These are phyloP conservation scores for Periconia sp. DNA, from an alignment of 2,329 filamentous ascomycete genomes.

Conservation along the genomic window DNA sequence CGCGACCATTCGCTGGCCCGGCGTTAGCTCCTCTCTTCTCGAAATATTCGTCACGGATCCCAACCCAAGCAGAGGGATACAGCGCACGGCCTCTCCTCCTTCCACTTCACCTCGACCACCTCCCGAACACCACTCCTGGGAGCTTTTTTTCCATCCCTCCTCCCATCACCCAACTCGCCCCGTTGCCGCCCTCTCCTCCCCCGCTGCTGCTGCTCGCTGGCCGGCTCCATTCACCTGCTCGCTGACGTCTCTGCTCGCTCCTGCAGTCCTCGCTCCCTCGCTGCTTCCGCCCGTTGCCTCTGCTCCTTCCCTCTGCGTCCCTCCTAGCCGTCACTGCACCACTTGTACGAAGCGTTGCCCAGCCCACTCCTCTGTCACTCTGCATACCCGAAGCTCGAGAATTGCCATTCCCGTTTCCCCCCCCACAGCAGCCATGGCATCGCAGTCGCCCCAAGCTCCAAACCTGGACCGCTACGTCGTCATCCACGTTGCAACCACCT, in stretches of 20 bases:
- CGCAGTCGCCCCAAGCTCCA: slow-evolving; percentile 39
- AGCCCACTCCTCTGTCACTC: slow-evolving; percentile 11
- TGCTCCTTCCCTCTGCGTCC: slow-evolving; percentile 7
- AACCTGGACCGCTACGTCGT: slow-evolving; percentile 93
- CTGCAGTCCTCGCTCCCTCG: slow-evolving; percentile 3
- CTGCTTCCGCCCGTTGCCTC: background rate
- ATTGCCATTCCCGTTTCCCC: background rate
- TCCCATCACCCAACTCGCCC: slow-evolving; percentile 24
- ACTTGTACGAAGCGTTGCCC: slow-evolving; percentile 1
- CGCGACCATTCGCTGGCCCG: slow-evolving; percentile 1
- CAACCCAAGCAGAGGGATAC: slow-evolving; percentile 5
- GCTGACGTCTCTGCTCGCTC: slow-evolving; percentile 11
- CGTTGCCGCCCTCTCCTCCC: slow-evolving; percentile 17
- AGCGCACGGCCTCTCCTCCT: slow-evolving; percentile 16
- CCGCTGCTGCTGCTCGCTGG: slow-evolving; percentile 20
- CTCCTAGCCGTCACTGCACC: slow-evolving; percentile 1
- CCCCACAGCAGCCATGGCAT: slow-evolving; percentile 27
- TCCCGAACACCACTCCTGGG: slow-evolving; percentile 2
- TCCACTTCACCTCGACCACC: slow-evolving; percentile 5
- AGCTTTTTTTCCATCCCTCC: slow-evolving; percentile 10
- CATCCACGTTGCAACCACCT: slow-evolving; percentile 98
- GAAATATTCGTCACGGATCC: slow-evolving; percentile 10
- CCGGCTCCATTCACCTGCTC: slow-evolving; percentile 15
- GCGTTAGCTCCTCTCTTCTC: slow-evolving; percentile 8
- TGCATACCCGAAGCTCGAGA: too few relatives aligned